phyloP scores from a whole-genome alignment of 2,329 filamentous ascomycete species.

The Remersonia thermophila region DNA sequence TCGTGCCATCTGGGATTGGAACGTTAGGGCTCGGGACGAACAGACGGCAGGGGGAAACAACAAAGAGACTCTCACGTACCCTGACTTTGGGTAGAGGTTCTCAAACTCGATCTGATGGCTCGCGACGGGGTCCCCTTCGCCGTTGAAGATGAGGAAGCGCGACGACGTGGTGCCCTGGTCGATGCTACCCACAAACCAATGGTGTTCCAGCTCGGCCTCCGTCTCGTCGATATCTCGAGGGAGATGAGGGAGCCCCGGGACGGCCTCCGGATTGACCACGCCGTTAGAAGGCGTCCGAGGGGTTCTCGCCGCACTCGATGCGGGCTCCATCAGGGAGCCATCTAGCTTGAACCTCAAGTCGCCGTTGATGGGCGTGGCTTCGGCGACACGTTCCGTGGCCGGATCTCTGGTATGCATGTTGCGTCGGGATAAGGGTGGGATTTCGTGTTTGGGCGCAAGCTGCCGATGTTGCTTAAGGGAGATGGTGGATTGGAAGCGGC shows the following conservation, averaged over 20 bases:
- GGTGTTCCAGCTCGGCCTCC: conserved; percentile 19
- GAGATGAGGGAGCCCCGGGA: conserved; percentile 15
- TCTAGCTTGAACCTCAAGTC: too few species aligned
- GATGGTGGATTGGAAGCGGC: too few species aligned
- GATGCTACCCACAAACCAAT: conserved; percentile 70
- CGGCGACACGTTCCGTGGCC: too few species aligned
- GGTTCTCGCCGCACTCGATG: conserved; percentile 2
- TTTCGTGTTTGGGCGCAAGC: too few species aligned
- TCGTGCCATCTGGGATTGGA: conserved; percentile 62
- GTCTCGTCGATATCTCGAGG: conserved; percentile 19
- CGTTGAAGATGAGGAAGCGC: conserved; percentile 82
- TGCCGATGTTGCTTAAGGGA: too few species aligned
- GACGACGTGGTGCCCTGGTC: conserved; percentile 87
- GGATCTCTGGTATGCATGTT: too few species aligned
- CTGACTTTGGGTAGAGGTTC: conserved; percentile 73
- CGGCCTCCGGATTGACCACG: conserved; percentile 3
- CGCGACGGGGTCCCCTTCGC: conserved; percentile 62
- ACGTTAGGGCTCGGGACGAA: too few species aligned
- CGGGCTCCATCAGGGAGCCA: too few species aligned
- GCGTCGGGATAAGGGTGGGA: too few species aligned
- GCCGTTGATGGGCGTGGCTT: too few species aligned
- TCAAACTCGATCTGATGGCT: conserved; percentile 79
- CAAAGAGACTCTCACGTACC: too few species aligned
- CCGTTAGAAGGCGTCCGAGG: conserved; percentile 4
- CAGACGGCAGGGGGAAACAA: background rate